Evolutionary conservation across 257 asterid species (phyloP), one percentile per base, ranked within the genome.

Genomic region (Cruciata laevipes): DNA sequence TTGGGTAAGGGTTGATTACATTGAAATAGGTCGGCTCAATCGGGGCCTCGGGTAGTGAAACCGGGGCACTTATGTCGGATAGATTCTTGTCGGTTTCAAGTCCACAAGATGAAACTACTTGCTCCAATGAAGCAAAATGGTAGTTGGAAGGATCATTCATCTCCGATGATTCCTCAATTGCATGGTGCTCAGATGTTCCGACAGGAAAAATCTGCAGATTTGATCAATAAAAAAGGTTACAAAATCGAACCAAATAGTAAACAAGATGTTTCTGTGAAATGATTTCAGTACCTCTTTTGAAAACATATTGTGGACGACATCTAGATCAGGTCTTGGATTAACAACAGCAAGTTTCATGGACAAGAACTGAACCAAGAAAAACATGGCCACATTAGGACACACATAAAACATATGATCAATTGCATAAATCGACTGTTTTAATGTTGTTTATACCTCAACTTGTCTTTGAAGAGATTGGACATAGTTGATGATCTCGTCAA

Each of bases 401-500:
- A 33, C 9, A 64, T 18, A 57, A 21, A 58, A 40, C 53, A 21
- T 13, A 21, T 13, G 16, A 42, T 55, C 27, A 27, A 25, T 11
- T 16, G 65, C 33, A 53, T n/a, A 1, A 1, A 37, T 37, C 10
- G 42, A 37, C 10, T 37, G 42, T 42, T 42, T 40, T 11, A 24
- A 11, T 8, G 23, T 52, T n/a, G 1, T 0, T 20, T 44, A 37
- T 71, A 89, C 98, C 97, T 92, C 97, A 21, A 92, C 98, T 87
- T 92, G 97, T 83, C 87, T 82, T 77, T 92, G 98, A 65, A 92
- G 97, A 44, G 96, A 89, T 74, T 89, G 97, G 37, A 92, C 97
- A 71, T 92, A 92, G 77, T 92, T 92, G 79, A 92, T 92, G 3
- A 89, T 92, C 74, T 92, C 98, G 27, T 92, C 98, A 0, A 92